Conservation (phyloP, 2,329 filamentous ascomycete species). For the Diaporthe citriasiana region DNA sequence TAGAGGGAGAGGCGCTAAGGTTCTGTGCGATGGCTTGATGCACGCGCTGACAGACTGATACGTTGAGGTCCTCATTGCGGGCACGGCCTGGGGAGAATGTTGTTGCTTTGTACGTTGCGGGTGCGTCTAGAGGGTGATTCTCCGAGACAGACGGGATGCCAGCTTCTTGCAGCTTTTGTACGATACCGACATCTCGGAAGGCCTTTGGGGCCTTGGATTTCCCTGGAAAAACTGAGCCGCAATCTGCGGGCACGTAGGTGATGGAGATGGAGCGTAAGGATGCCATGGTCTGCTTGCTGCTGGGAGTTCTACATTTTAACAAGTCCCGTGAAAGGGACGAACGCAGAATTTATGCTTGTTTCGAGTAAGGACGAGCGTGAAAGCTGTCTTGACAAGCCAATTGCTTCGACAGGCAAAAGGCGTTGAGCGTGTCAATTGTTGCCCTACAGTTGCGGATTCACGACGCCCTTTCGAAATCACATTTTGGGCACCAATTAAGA, state of each 20-base stretch:
- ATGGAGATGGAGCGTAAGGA: background rate
- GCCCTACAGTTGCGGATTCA: background rate
- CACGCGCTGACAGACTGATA: background rate
- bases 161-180: background rate
- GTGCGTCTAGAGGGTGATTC: background rate
- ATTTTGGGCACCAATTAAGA: too few relatives aligned
- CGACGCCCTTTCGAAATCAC: background rate
- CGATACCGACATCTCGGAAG: constrained; percentile 5
- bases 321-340: background rate
- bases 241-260: constrained; percentile 13
- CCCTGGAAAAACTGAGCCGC: constrained; percentile 1
- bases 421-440: background rate
- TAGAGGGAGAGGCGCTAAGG: background rate
- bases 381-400: background rate
- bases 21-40: background rate
- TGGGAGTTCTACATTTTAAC: too few relatives aligned
- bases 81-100: background rate
- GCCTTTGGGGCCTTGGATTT: constrained; percentile 3
- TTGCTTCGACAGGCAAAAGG: background rate
- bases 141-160: background rate
- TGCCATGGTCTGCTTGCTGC: background rate
- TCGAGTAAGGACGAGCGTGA: background rate
- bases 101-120: background rate
- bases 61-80: background rate
- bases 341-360: background rate